These are phyloP conservation scores for Paramecium octaurelia DNA, from an alignment of 73 alveolate genomes.

Conservation along the genomic window DNA sequence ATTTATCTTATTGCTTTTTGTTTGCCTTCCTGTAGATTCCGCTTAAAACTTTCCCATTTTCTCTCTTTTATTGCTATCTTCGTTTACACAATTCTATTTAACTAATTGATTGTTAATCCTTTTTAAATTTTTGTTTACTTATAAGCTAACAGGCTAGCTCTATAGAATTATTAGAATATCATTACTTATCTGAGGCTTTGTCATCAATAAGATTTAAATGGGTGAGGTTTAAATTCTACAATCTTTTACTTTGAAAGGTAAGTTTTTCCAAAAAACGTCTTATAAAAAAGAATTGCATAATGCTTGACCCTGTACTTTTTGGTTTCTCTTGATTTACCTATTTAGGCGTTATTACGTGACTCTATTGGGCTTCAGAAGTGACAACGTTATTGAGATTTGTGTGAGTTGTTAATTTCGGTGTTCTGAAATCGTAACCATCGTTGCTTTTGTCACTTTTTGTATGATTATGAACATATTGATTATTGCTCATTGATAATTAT, in stretches of 20 bases:
- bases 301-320: neutral
- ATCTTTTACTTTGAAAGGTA: neutral
- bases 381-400: neutral
- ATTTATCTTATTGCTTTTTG: neutral
- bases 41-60: neutral
- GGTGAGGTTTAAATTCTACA: neutral
- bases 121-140: neutral
- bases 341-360: neutral
- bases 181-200: neutral
- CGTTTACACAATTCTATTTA: neutral
- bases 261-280: neutral
- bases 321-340: neutral
- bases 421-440: neutral
- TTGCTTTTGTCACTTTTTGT: neutral
- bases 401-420: neutral
- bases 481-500: neutral
- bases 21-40: neutral
- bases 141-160: neutral
- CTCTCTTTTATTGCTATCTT: neutral
- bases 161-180: neutral
- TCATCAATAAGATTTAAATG: neutral
- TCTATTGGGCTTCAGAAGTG: neutral
- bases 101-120: neutral
- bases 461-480: neutral
- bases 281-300: neutral